Evolutionary conservation across 2,329 filamentous ascomycete species (phyloP).

Genomic region (Karstenula rhodostoma): DNA sequence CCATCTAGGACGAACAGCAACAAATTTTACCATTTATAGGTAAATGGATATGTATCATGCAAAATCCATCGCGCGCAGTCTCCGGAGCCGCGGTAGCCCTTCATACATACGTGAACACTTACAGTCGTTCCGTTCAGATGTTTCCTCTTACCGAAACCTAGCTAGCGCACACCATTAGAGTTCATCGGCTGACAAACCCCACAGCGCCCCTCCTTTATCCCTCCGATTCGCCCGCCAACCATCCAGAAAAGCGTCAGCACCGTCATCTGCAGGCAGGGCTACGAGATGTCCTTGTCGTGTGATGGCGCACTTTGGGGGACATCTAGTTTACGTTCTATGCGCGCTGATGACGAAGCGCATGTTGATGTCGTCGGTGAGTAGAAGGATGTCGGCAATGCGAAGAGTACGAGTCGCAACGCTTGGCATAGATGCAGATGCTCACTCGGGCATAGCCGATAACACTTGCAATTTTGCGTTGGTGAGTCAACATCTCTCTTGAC

Average conservation of each 20-base stretch:
- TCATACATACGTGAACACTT: neutral
- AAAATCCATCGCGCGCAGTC: neutral
- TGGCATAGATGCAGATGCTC: neutral
- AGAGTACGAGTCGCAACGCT: neutral
- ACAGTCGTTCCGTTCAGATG: neutral
- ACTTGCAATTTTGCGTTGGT: no score
- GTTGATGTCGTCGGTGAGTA: neutral
- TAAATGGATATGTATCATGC: neutral
- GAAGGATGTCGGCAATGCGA: neutral
- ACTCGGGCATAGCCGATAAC: neutral
- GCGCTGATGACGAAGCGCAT: neutral
- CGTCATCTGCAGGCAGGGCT: neutral
- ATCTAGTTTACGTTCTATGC: neutral
- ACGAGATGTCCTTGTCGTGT: neutral
- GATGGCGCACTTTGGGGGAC: neutral
- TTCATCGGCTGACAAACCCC: conserved; percentile 31
- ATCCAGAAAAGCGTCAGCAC: conserved; percentile 14
- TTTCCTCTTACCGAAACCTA: neutral
- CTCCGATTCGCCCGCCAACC: conserved; percentile 16
- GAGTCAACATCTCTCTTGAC: no score
- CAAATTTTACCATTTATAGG: neutral
- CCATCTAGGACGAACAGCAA: neutral
- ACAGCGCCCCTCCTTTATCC: conserved; percentile 18
- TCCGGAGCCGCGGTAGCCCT: neutral
- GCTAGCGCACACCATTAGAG: conserved; percentile 10